A percentile compares a stretch with the other conserved stretches of the same genome.
Evolutionary conservation across 257 asterid genomes (phyloP).

Genomic region (Capsicum chinense): DNA sequence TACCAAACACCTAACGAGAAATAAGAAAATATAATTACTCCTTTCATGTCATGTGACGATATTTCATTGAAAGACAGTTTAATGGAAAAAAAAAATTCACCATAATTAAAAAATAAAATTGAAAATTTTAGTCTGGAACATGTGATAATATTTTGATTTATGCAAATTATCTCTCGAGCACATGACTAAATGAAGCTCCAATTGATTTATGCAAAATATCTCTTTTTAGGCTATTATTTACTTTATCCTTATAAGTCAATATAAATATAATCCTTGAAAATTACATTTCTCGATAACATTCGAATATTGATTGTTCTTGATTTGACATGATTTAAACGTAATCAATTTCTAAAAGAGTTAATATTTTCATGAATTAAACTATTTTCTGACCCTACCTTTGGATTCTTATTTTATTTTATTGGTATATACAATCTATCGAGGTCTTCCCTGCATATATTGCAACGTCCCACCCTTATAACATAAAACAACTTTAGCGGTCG

Average conservation of each 20-base stretch:
- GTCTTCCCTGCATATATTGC: background rate
- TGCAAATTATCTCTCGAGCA: background rate
- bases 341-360: background rate
- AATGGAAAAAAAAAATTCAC: background rate
- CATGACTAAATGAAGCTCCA: background rate
- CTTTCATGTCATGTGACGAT: background rate
- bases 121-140: too few relatives aligned
- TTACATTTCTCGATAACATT: background rate
- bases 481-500: background rate
- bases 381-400: background rate
- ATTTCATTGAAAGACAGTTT: background rate
- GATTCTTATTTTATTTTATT: background rate
- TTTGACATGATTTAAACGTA: background rate
- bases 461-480: background rate
- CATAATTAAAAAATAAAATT: too few relatives aligned
- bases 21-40: background rate
- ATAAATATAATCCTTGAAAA: background rate
- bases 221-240: background rate
- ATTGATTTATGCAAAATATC: background rate
- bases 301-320: background rate
- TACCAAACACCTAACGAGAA: background rate
- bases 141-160: too few relatives aligned
- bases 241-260: background rate
- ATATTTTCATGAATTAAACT: background rate
- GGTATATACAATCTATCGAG: background rate